A percentile compares a stretch with the other conserved stretches of the same genome.
These are phyloP conservation scores for Chaetomium globosum DNA, from an alignment of 2,329 filamentous ascomycete species.

Conservation along the genomic window DNA sequence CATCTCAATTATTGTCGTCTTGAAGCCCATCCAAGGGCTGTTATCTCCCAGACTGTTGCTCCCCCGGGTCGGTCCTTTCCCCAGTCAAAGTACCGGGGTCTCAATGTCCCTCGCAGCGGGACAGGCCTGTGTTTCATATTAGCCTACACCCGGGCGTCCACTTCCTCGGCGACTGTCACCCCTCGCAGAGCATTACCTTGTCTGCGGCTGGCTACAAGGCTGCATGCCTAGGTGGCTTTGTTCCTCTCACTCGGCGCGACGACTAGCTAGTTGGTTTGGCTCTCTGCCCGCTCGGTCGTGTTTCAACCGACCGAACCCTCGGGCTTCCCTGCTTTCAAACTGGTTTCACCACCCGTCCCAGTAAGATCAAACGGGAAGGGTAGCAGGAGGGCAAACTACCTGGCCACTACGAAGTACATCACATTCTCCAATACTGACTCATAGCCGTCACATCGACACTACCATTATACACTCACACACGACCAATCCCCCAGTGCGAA, in stretches of 20 bases:
- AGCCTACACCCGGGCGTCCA: conserved; percentile 9
- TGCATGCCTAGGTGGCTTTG: not conserved
- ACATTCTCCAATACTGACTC: not conserved
- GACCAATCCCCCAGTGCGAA: not conserved
- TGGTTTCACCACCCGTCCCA: not conserved
- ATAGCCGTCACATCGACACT: not conserved
- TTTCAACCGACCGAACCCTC: conserved; percentile 1
- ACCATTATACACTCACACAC: not conserved
- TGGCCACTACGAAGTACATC: not conserved
- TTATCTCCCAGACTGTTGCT: not conserved
- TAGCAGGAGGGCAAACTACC: not conserved
- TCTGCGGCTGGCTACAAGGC: not conserved
- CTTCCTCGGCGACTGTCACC: conserved; percentile 11
- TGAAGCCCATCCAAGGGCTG: not conserved
- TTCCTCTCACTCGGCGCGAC: not conserved
- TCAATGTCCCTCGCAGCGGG: not conserved
- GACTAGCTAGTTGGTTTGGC: not conserved
- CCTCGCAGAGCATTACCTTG: not conserved
- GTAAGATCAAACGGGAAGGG: not conserved
- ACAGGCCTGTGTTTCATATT: conserved; percentile 15
- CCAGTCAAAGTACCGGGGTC: conserved; percentile 1
- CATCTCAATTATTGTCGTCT: not conserved
- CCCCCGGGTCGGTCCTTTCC: not conserved
- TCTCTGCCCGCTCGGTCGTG: not conserved
- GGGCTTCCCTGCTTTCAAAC: not conserved